phyloP scores from a whole-genome alignment of 2,329 filamentous ascomycete genomes.

The Colletotrichum sp. region DNA sequence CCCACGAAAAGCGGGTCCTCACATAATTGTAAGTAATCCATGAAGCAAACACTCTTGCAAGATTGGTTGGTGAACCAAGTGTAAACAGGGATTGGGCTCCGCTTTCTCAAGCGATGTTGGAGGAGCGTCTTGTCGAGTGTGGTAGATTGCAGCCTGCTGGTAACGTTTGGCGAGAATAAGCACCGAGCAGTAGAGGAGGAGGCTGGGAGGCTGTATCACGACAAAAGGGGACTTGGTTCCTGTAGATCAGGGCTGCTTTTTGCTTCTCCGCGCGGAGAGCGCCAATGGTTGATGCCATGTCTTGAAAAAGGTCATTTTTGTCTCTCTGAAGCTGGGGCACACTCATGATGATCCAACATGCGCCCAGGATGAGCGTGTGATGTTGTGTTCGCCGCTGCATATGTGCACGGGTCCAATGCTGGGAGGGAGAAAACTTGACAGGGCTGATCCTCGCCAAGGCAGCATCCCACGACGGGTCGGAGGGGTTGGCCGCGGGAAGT shows the following conservation, averaged over 20 bases:
- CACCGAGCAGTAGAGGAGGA: neutral
- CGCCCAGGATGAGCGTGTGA: neutral
- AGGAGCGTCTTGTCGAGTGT: too few relatives aligned
- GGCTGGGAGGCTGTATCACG: neutral
- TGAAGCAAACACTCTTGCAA: too few relatives aligned
- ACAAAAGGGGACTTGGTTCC: neutral
- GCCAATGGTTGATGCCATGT: neutral
- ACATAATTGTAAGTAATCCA: too few relatives aligned
- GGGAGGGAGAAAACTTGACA: neutral
- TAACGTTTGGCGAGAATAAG: neutral
- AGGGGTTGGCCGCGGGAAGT: constrained; percentile 5
- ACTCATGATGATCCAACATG: neutral
- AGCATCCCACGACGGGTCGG: neutral
- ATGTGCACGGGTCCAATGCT: neutral
- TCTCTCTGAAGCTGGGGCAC: neutral
- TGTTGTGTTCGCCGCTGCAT: neutral
- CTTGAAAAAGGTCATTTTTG: neutral
- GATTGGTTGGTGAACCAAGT: too few relatives aligned
- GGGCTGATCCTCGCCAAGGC: constrained; percentile 5
- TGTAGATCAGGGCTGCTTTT: neutral
- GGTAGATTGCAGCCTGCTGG: neutral
- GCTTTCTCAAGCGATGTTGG: too few relatives aligned
- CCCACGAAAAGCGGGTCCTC: too few relatives aligned
- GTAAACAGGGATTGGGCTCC: too few relatives aligned
- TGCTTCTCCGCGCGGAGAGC: neutral